Base-by-base conservation (phyloP, 2,329 filamentous ascomycete genomes). In the Stylonectria norvegica region DNA sequence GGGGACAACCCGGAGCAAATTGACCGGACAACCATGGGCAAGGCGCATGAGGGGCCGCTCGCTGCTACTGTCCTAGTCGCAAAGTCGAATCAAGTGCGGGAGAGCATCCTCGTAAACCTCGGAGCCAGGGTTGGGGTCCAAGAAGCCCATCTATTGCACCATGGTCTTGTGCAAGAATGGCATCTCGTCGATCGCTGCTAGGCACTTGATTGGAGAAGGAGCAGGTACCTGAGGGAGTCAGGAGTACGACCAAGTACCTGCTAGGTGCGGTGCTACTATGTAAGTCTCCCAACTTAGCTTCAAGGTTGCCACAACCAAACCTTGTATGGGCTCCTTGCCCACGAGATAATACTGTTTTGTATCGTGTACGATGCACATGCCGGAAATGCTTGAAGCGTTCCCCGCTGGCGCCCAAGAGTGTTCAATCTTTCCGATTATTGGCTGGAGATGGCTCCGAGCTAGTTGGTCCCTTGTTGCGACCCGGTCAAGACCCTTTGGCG, bases 391-490 rank as follows among this genome's bases (percentile, higher is more conserved):
- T 28, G 33, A 28, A 18, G 33, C 15, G 19, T 31, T 38, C 27
- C 27, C 25, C 48, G 40, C 40, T 42, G 35, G 44, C 43, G 43
- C 46, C 51, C 41, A 42, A 31, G n/a, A 35, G 32, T 52, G 37
- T 34, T 52, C 60, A 57, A 65, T 65, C 61, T 55, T 32, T 22
- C 56, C 61, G 61, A 66, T 66, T 52, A 66, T 64, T 66, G 63
- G 63, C 36, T 38, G 42, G 20, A 34, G 36, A n/a, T n/a, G n/a
- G n/a, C n/a, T n/a, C n/a, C n/a, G n/a, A n/a, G n/a, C n/a, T n/a
- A n/a, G n/a, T n/a, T n/a, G n/a, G n/a, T n/a, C n/a, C 32, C 39
- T 35, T 40, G 32, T 50, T 48, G 47, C 40, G 52, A 50, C 49
- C 51, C 46, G 48, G 50, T 45, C 49, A 48, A 49, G 58, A 59